phyloP scores from a whole-genome alignment of 2,329 filamentous ascomycete genomes.

The Neopestalotiopsis clavispora region DNA sequence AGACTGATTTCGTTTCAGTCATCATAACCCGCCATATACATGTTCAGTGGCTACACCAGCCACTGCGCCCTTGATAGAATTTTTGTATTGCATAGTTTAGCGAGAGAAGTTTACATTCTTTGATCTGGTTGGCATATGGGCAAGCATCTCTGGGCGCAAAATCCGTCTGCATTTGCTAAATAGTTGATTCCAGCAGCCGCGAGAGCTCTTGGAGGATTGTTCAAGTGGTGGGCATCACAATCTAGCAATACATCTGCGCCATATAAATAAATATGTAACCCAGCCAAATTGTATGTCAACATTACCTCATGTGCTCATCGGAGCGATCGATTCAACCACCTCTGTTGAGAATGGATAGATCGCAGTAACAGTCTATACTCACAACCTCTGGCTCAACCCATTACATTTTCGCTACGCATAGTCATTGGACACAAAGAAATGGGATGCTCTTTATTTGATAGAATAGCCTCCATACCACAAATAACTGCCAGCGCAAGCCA shows the following conservation, averaged over 20 bases:
- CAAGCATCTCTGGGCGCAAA: background rate
- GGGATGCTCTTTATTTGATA: slow-evolving; percentile 28
- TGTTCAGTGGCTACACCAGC: no score
- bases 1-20: background rate
- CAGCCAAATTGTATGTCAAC: no score
- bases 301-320: no score
- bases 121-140: background rate
- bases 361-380: no score
- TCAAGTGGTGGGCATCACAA: background rate
- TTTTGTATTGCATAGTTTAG: background rate
- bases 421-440: background rate
- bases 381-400: no score
- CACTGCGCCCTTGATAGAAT: background rate
- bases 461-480: slow-evolving; percentile 56
- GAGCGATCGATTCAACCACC: no score
- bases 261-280: no score
- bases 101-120: background rate
- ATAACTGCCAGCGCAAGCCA: slow-evolving; percentile 50
- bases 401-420: no score
- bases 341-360: no score
- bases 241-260: background rate
- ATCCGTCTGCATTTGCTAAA: background rate
- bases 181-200: background rate
- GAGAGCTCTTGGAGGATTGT: background rate
- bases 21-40: no score